Conservation (phyloP, 2,329 filamentous ascomycete species). For the Talaromyces amestolkiae region DNA sequence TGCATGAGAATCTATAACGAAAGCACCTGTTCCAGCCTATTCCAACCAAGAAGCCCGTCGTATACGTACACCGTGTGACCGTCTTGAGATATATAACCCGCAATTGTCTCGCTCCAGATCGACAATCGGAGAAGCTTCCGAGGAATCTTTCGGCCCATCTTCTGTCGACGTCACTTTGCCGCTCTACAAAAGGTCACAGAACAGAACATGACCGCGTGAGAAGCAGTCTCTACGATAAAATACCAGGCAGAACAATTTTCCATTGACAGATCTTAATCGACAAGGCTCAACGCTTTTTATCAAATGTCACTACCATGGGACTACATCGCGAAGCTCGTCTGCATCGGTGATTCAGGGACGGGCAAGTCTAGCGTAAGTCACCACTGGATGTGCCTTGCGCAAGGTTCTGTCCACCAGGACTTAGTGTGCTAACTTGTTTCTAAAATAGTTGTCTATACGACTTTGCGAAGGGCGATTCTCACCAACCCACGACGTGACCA, state of each 20-base stretch:
- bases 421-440: neutral
- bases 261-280: neutral
- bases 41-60: neutral
- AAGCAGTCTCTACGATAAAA: neutral
- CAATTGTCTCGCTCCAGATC: neutral
- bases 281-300: neutral
- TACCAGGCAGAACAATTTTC: neutral
- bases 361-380: constrained; percentile 74
- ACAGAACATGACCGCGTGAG: neutral
- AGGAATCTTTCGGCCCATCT: neutral
- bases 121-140: neutral
- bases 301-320: constrained; percentile 70
- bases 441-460: constrained; percentile 74
- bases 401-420: no score
- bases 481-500: constrained; percentile 92
- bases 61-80: neutral
- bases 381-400: neutral
- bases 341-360: constrained; percentile 92
- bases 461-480: constrained; percentile 96
- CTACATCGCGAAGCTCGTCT: constrained; percentile 98
- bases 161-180: constrained; percentile 12
- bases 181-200: neutral
- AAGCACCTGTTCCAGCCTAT: neutral
- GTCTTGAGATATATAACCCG: neutral
- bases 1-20: neutral